Conservation (phyloP, 164 flowering plant species). For the Nymphaea thermarum region DNA sequence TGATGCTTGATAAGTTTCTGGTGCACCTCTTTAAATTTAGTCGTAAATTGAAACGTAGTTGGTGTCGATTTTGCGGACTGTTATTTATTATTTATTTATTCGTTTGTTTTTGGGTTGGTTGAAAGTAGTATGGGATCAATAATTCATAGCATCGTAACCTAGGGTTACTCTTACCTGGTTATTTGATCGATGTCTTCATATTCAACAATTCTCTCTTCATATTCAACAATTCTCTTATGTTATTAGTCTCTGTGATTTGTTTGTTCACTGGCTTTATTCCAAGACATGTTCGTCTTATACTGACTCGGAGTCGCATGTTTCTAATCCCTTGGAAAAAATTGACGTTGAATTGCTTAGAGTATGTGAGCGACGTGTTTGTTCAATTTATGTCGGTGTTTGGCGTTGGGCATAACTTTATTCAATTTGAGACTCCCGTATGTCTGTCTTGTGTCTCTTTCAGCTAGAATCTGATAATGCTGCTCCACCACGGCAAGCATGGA, state of each 20-base stretch:
- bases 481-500: constrained; percentile 93
- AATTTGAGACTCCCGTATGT: background rate
- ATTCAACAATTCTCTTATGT: too few relatives aligned
- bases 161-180: too few relatives aligned
- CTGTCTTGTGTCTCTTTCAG: constrained; percentile 21
- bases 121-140: too few relatives aligned
- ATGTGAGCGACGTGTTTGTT: background rate
- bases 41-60: background rate
- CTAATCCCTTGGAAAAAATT: background rate
- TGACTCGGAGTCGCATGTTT: background rate
- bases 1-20: background rate
- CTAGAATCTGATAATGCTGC: constrained; percentile 88
- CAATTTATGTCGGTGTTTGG: background rate
- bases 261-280: background rate
- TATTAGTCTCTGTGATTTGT: too few relatives aligned
- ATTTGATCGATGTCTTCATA: too few relatives aligned
- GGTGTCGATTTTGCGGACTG: background rate
- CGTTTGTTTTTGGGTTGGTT: too few relatives aligned
- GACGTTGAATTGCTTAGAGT: background rate
- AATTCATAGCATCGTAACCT: too few relatives aligned
- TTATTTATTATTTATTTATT: too few relatives aligned
- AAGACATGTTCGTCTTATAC: background rate
- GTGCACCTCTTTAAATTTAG: background rate
- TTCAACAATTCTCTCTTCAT: too few relatives aligned
- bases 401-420: background rate